Evolutionary conservation across 352 stramenopile genomes (phyloP).

Genomic region (Blastocystis sp.): DNA sequence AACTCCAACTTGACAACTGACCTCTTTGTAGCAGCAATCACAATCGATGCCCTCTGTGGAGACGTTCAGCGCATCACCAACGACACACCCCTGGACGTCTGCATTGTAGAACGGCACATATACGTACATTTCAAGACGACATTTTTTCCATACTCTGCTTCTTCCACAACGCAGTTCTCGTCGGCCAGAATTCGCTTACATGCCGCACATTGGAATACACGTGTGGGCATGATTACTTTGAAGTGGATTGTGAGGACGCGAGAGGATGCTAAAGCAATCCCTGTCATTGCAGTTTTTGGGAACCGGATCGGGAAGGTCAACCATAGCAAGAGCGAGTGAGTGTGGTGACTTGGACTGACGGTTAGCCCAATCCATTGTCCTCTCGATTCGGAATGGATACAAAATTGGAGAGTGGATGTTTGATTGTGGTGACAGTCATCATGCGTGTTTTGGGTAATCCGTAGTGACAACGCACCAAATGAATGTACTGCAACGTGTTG

Average conservation of each 20-base stretch:
- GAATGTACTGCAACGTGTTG: not conserved
- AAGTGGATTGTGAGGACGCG: not conserved
- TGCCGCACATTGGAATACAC: not conserved
- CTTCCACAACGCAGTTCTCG: not conserved
- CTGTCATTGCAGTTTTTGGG: not conserved
- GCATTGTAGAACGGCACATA: not conserved
- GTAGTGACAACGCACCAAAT: constrained; percentile 37
- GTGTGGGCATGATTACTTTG: not conserved
- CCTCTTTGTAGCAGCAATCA: not conserved
- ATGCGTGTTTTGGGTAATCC: not conserved
- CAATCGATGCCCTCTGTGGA: not conserved
- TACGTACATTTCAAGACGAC: not conserved
- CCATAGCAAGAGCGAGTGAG: not conserved
- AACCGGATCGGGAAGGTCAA: constrained; percentile 6
- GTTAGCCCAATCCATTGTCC: constrained; percentile 8
- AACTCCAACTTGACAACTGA: not conserved
- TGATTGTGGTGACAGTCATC: constrained; percentile 26
- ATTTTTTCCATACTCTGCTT: not conserved
- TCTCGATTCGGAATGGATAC: not conserved
- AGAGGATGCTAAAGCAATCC: not conserved
- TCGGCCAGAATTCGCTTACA: not conserved
- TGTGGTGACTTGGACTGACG: not conserved
- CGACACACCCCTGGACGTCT: not conserved
- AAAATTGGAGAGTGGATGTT: constrained; percentile 25
- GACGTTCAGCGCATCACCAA: not conserved